Percentiles rank a stretch among this genome's conserved stretches.
Conservation (phyloP, 441 rosid genomes). For the Dalechampia spathulata region DNA sequence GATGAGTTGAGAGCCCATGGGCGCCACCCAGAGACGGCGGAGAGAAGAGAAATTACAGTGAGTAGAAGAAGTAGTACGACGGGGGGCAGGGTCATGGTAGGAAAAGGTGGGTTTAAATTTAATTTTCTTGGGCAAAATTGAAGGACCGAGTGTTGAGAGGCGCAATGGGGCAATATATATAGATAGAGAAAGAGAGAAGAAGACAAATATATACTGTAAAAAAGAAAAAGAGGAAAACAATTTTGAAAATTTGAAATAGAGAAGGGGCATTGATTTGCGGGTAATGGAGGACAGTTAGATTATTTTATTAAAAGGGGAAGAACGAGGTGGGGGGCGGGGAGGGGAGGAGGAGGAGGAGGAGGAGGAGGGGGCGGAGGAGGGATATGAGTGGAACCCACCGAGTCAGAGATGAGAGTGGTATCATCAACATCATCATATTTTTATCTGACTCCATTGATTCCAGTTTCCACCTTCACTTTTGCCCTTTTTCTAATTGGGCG, state of each 20-base stretch:
- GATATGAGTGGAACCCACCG: slow-evolving; percentile 19
- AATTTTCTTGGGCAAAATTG: neutral
- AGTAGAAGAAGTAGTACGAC: slow-evolving; percentile 22
- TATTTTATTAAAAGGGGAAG: slow-evolving; percentile 20
- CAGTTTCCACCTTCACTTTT: neutral
- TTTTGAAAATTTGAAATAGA: neutral
- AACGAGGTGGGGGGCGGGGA: no score
- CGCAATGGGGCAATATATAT: slow-evolving; percentile 1
- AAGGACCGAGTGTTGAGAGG: neutral
- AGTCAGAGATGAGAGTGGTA: slow-evolving; percentile 14
- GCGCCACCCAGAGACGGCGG: slow-evolving; percentile 46
- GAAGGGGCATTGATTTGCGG: slow-evolving; percentile 42
- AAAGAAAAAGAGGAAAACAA: neutral
- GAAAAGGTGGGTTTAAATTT: no score
- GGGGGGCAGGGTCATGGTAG: no score
- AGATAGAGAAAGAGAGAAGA: slow-evolving; percentile 10
- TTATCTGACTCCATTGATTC: slow-evolving; percentile 15
- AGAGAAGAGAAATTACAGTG: slow-evolving; percentile 26
- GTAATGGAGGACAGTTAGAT: slow-evolving; percentile 68
- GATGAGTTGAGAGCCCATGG: slow-evolving; percentile 77
- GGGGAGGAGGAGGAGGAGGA: neutral
- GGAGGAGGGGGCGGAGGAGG: neutral
- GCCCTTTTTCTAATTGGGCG: slow-evolving; percentile 13
- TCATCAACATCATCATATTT: slow-evolving; percentile 13
- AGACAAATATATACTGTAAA: neutral